A percentile compares a stretch with the other conserved stretches of the same genome.
These are phyloP conservation scores for Brassica rapa DNA, from an alignment of 345 rosid species.

Conservation along the genomic window DNA sequence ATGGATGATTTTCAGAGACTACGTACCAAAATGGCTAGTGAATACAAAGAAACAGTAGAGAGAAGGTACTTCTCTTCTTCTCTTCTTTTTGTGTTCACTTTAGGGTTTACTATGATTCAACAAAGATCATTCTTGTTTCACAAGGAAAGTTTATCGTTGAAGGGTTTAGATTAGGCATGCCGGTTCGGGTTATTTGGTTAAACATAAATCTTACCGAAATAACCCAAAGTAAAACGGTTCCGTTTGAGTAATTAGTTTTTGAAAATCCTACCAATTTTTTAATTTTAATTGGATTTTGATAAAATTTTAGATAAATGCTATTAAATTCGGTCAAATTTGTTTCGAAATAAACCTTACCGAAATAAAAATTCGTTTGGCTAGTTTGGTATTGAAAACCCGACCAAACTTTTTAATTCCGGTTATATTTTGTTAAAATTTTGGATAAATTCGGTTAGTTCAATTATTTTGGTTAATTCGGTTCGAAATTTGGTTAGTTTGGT, in stretches of 20 bases:
- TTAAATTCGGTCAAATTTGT: too few species aligned
- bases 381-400: too few species aligned
- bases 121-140: background rate
- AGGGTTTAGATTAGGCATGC: background rate
- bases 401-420: too few species aligned
- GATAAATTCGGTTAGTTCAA: background rate
- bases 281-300: too few species aligned
- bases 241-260: too few species aligned
- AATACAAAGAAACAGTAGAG: slow-evolving; percentile 76
- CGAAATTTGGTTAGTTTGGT: background rate
- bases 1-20: slow-evolving; percentile 73
- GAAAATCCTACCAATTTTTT: too few species aligned
- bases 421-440: background rate
- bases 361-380: too few species aligned
- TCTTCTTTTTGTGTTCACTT: background rate
- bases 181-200: background rate
- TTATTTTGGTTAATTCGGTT: background rate
- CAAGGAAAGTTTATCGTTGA: background rate
- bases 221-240: too few species aligned
- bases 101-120: background rate
- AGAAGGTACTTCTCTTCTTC: slow-evolving; percentile 37
- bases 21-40: slow-evolving; percentile 58
- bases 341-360: too few species aligned
- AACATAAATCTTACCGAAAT: background rate
- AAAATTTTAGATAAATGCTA: too few species aligned